Evolutionary conservation across 495 filamentous ascomycete species (phyloP).

Genomic region (Acidiella bohemica): DNA sequence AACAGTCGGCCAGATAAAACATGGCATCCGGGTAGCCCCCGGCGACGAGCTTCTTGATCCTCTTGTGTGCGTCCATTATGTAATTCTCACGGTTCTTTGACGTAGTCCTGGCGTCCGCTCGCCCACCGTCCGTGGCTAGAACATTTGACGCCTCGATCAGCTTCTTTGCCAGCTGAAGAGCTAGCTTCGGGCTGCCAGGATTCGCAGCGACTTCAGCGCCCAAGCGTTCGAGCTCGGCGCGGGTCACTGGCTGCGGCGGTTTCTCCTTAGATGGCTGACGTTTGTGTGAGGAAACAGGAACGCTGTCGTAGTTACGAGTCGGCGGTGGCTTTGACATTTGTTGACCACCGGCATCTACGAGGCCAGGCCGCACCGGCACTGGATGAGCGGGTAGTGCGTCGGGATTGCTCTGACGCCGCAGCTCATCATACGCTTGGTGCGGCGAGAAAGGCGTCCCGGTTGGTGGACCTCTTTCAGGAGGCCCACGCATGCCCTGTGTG

Average conservation of each 20-base stretch:
- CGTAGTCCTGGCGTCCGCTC: slow-evolving; percentile 61
- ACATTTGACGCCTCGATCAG: slow-evolving; percentile 71
- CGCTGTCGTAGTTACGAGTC: slow-evolving; percentile 54
- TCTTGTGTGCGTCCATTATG: slow-evolving; percentile 72
- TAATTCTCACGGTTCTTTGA: slow-evolving; percentile 72
- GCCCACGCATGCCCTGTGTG: slow-evolving; percentile 8
- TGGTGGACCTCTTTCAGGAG: slow-evolving; percentile 1
- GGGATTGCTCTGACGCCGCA: slow-evolving; percentile 31
- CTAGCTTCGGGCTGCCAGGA: slow-evolving; percentile 54
- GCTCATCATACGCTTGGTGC: slow-evolving; percentile 19
- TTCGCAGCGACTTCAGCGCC: slow-evolving; percentile 52
- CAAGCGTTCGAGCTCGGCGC: slow-evolving; percentile 61
- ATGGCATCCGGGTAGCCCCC: slow-evolving; percentile 65
- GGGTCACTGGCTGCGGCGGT: slow-evolving; percentile 47
- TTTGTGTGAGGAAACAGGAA: slow-evolving; percentile 23
- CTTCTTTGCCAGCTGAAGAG: slow-evolving; percentile 67
- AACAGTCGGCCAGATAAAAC: slow-evolving; percentile 86
- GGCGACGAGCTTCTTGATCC: slow-evolving; percentile 70
- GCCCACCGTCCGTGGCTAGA: slow-evolving; percentile 50
- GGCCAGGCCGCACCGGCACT: slow-evolving; percentile 63
- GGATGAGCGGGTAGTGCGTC: slow-evolving; percentile 70
- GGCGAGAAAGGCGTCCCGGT: slow-evolving; percentile 9
- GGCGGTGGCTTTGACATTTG: slow-evolving; percentile 47
- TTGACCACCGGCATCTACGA: slow-evolving; percentile 28
- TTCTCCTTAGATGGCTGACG: slow-evolving; percentile 5